phyloP scores from a whole-genome alignment of 495 filamentous ascomycete genomes.

The Aspergillus steynii region DNA sequence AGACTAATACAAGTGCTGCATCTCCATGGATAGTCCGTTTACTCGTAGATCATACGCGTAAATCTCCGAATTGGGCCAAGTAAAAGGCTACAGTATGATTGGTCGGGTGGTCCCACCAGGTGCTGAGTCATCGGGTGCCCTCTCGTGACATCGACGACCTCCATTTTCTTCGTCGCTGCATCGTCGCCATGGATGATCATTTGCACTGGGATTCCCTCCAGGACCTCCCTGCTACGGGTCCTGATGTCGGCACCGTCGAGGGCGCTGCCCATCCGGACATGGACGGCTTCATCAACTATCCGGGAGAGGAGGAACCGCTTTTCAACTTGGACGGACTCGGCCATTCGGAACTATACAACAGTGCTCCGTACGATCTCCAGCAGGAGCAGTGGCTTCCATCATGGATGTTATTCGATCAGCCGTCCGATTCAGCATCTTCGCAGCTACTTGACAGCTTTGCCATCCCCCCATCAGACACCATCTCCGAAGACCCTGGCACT shows the following conservation, averaged over 20 bases:
- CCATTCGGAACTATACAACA: background rate
- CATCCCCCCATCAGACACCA: background rate
- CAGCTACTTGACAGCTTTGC: background rate
- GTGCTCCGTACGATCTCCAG: background rate
- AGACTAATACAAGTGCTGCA: too few species aligned
- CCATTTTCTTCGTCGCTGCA: background rate
- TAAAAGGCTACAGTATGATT: too few species aligned
- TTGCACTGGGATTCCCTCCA: background rate
- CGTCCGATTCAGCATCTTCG: background rate
- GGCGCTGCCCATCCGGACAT: background rate
- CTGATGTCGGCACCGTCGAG: background rate
- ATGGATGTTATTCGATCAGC: background rate
- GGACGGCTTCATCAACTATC: background rate
- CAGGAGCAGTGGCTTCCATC: background rate
- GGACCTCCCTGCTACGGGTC: background rate
- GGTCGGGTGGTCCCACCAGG: too few species aligned
- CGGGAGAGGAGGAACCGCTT: background rate
- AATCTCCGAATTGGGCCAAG: too few species aligned
- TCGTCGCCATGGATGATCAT: background rate
- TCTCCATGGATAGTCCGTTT: too few species aligned
- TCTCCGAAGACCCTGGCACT: background rate
- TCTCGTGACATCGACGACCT: background rate
- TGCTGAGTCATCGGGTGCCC: background rate
- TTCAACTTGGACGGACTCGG: background rate
- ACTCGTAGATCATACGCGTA: too few species aligned